Percentiles rank a stretch among this genome's conserved stretches.
These are phyloP conservation scores for Ciborinia camelliae DNA, from an alignment of 2,329 filamentous ascomycete species.

Conservation along the genomic window DNA sequence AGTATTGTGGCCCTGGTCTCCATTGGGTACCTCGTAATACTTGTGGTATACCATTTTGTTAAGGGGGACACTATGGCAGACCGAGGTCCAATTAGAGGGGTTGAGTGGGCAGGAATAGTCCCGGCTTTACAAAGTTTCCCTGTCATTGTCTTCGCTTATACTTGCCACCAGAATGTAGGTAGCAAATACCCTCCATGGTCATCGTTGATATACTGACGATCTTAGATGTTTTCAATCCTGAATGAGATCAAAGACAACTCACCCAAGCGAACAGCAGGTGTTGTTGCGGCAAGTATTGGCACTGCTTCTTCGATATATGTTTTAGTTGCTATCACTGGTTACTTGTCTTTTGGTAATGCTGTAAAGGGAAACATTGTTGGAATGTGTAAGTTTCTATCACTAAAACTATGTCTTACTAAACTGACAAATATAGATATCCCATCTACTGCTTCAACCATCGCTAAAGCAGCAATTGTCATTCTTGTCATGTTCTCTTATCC, in stretches of 20 bases:
- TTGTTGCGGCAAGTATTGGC: constrained; percentile 81
- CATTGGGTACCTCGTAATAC: constrained; percentile 87
- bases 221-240: constrained; percentile 94
- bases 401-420: constrained; percentile 2
- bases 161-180: constrained; percentile 91
- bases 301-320: constrained; percentile 84
- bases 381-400: constrained; percentile 64
- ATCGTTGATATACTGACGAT: constrained; percentile 32
- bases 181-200: not conserved
- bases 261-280: constrained; percentile 65
- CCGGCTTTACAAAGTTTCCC: constrained; percentile 81
- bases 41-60: constrained; percentile 90
- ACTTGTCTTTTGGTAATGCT: constrained; percentile 88
- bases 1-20: constrained; percentile 87
- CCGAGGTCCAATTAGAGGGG: constrained; percentile 69
- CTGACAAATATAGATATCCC: constrained; percentile 52
- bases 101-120: constrained; percentile 76
- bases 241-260: constrained; percentile 91
- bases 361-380: constrained; percentile 90
- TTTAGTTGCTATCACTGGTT: constrained; percentile 89
- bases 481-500: constrained; percentile 96
- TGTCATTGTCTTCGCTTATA: constrained; percentile 98
- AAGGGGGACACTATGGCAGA: constrained; percentile 71
- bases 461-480: constrained; percentile 90
- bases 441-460: constrained; percentile 82